Conservation (phyloP, 1,284 basidiomycete species). For the Inonotus hispidus region DNA sequence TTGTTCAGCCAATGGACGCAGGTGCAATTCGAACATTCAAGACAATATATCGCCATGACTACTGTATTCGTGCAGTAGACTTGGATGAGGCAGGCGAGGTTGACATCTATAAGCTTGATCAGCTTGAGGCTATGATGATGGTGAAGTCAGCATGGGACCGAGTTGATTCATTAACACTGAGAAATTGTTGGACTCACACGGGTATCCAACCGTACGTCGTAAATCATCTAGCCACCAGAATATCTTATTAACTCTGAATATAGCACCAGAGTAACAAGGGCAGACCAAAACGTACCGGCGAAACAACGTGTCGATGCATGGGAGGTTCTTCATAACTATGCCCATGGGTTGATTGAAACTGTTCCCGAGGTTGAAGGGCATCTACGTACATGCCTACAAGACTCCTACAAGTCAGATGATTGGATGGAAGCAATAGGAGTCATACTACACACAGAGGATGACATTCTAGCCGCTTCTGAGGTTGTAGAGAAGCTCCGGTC, state of each 20-base stretch:
- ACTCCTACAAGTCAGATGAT: not conserved
- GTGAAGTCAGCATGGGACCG: conserved; percentile 28
- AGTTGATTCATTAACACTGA: conserved; percentile 27
- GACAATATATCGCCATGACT: conserved; percentile 23
- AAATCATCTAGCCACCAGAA: not conserved
- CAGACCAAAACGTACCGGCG: not conserved
- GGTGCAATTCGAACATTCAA: conserved; percentile 30
- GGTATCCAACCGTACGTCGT: too few species aligned
- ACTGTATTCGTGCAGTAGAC: conserved; percentile 28
- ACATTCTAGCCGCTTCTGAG: not conserved
- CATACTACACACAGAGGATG: not conserved
- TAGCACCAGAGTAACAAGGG: not conserved
- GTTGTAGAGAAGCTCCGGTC: not conserved
- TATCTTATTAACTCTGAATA: conserved; percentile 5
- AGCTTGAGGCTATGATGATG: conserved; percentile 31
- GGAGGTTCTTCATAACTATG: not conserved
- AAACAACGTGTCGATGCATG: not conserved
- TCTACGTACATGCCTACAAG: not conserved
- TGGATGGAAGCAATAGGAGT: not conserved
- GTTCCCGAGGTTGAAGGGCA: not conserved
- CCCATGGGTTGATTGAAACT: not conserved
- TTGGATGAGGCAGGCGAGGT: conserved; percentile 27
- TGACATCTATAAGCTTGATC: conserved; percentile 34
- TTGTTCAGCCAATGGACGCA: conserved; percentile 29
- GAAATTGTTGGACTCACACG: conserved; percentile 31